Evolutionary conservation across 805 yeast species (phyloP).

Genomic region (Blastobotrys muscicola): DNA sequence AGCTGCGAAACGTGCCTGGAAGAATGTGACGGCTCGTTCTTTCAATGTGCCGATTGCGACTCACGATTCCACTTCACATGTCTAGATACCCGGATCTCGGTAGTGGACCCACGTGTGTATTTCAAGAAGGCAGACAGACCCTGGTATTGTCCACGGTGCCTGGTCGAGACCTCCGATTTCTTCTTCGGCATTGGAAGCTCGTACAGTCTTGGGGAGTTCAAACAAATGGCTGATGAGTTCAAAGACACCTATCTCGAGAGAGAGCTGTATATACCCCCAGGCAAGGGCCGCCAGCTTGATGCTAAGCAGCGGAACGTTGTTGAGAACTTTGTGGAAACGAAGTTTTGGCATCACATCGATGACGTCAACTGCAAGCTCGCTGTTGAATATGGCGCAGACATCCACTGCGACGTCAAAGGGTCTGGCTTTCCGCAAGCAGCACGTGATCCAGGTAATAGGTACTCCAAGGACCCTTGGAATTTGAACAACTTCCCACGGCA

Average conservation of each 20-base stretch:
- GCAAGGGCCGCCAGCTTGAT: conserved; percentile 5
- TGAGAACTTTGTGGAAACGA: conserved; percentile 23
- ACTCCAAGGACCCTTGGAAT: conserved; percentile 31
- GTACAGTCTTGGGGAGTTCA: conserved; percentile 60
- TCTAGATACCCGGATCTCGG: conserved; percentile 26
- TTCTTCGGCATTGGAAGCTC: conserved; percentile 88
- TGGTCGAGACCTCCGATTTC: conserved; percentile 80
- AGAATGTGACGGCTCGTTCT: conserved; percentile 14
- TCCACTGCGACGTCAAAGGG: conserved; percentile 28
- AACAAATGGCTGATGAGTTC: conserved; percentile 43
- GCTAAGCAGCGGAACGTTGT: conserved; percentile 6
- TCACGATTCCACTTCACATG: conserved; percentile 60
- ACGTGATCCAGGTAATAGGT: conserved; percentile 22
- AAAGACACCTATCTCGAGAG: conserved; percentile 33
- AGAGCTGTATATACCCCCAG: neutral
- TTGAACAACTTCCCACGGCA: conserved; percentile 28
- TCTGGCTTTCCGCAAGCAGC: conserved; percentile 30
- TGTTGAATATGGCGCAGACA: conserved; percentile 35
- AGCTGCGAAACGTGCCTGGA: conserved; percentile 20
- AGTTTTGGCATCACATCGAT: conserved; percentile 30
- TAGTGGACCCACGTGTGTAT: too few relatives aligned
- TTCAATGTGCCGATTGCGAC: conserved; percentile 64
- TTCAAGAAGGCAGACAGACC: conserved; percentile 7
- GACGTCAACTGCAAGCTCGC: conserved; percentile 22
- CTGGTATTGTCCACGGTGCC: conserved; percentile 80